These are phyloP conservation scores for Laetiporus sulphureus DNA, from an alignment of 1,284 basidiomycete genomes.

Conservation along the genomic window DNA sequence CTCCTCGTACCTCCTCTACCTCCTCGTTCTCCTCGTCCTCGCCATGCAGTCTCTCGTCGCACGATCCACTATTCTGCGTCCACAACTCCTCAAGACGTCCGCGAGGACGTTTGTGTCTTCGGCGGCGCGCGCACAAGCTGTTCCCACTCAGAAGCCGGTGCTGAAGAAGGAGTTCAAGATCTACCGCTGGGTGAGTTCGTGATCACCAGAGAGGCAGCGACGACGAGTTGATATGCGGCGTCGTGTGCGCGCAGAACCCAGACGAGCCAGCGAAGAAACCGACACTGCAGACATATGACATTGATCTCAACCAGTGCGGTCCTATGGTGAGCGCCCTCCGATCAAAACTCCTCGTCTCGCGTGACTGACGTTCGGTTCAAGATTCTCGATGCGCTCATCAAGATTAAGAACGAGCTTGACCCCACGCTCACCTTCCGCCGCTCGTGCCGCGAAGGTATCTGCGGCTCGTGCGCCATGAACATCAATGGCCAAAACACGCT, in stretches of 20 bases:
- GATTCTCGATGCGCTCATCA: slow-evolving; percentile 92
- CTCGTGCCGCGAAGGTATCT: slow-evolving; percentile 97
- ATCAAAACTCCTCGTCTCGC: not conserved
- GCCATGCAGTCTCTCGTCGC: slow-evolving; percentile 10
- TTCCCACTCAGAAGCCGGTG: slow-evolving; percentile 34
- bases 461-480: slow-evolving; percentile 99
- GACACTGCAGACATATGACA: slow-evolving; percentile 83
- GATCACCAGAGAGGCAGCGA: not conserved
- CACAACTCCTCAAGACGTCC: slow-evolving; percentile 5
- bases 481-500: slow-evolving; percentile 97
- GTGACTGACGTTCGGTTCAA: slow-evolving; percentile 29
- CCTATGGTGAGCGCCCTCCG: slow-evolving; percentile 71
- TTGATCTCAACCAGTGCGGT: slow-evolving; percentile 93
- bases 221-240: not conserved
- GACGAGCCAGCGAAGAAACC: slow-evolving; percentile 94
- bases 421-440: slow-evolving; percentile 95
- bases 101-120: slow-evolving; percentile 31
- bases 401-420: slow-evolving; percentile 99
- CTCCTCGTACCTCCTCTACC: not conserved
- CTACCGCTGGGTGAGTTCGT: slow-evolving; percentile 78
- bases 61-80: slow-evolving; percentile 3
- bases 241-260: slow-evolving; percentile 63
- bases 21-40: slow-evolving; percentile 1
- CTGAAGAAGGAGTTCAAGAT: slow-evolving; percentile 88
- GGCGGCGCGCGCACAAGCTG: slow-evolving; percentile 29